Base-by-base conservation (phyloP, 257 asterid species). In the Primulina huaijiensis region DNA sequence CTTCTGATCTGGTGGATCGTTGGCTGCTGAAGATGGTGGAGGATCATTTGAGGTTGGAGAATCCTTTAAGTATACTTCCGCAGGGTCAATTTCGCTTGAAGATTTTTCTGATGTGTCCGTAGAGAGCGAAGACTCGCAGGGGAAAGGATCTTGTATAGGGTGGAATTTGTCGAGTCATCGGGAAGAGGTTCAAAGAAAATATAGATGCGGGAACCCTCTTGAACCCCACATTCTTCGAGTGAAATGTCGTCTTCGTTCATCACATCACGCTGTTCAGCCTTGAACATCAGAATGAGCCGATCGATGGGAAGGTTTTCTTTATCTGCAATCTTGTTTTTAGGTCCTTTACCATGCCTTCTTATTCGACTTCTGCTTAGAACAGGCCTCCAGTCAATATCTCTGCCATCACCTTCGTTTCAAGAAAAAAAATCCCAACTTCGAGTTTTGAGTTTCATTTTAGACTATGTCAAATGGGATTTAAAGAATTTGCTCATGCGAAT, bases 151-250 rank as follows among this genome's bases (percentile, higher is more conserved):
- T 65, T 69, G 72, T 55, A 72, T 16, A 6, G 58, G 19, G 60
- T 73, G 77, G 76, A 46, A 31, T 38, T 73, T 34, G 80, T 35
- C 67, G 71, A 9, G 21, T 23, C 80, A 9, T 80, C 68, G 2
- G 58, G 77, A 10, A 20, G 55, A 5, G 74, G 74, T 27, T 50
- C 27, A 7, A 88, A 80, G 71, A 88, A 83, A 43, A 90, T 72
- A 65, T 88, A 88, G 61, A 90, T 60, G 55, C 73, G 95, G 43
- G 96, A 90, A 70, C 88, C 82, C 55, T 88, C 92, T 57, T 21
- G n/a, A 30, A 92, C 81, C 1, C 95, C 92, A 6, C 79, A 87
- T 2, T 81, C 85, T 11, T 60, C 67, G 20, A 92, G 86, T 7
- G 72, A 5, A 43, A 56, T 37, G 30, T 86, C 82, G 6, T 87